phyloP scores from a whole-genome alignment of 257 asterid genomes.

The Ajuga chamaepitys region DNA sequence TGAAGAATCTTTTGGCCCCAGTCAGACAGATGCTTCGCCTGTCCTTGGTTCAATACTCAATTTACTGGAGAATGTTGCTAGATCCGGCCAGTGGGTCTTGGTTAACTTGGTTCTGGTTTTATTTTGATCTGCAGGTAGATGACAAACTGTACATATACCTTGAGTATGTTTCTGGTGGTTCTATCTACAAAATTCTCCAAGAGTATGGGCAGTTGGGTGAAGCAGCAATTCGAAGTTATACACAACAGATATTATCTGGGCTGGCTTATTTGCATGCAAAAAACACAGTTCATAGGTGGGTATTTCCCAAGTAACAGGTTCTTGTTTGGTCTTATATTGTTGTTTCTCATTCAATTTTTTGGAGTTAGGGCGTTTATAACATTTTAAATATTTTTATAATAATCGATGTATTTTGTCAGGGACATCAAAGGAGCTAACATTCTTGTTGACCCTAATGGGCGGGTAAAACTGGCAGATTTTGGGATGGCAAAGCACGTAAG shows the following conservation, averaged over 20 bases:
- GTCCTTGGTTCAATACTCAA: not conserved
- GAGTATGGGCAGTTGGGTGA: slow-evolving; percentile 67
- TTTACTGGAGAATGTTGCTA: slow-evolving; percentile 9
- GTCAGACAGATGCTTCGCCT: no score
- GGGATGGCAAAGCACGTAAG: slow-evolving; percentile 76
- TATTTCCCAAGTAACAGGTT: not conserved
- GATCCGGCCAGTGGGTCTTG: not conserved
- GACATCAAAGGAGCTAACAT: slow-evolving; percentile 71
- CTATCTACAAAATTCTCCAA: slow-evolving; percentile 52
- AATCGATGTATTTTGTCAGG: slow-evolving; percentile 28
- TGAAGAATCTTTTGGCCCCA: no score
- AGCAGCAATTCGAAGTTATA: slow-evolving; percentile 46
- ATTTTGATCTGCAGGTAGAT: slow-evolving; percentile 33
- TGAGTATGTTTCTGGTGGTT: slow-evolving; percentile 73
- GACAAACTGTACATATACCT: slow-evolving; percentile 51
- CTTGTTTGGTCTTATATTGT: slow-evolving; percentile 1
- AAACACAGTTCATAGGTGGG: slow-evolving; percentile 57
- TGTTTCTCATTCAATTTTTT: not conserved
- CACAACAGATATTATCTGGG: slow-evolving; percentile 55
- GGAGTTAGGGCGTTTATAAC: not conserved
- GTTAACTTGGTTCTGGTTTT: slow-evolving; percentile 2
- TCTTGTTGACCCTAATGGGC: slow-evolving; percentile 64
- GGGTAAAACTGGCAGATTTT: slow-evolving; percentile 62
- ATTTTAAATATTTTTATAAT: not conserved
- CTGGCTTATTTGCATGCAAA: slow-evolving; percentile 55